Conservation (phyloP, 2,329 filamentous ascomycete species). For the Aureobasidium sp. region DNA sequence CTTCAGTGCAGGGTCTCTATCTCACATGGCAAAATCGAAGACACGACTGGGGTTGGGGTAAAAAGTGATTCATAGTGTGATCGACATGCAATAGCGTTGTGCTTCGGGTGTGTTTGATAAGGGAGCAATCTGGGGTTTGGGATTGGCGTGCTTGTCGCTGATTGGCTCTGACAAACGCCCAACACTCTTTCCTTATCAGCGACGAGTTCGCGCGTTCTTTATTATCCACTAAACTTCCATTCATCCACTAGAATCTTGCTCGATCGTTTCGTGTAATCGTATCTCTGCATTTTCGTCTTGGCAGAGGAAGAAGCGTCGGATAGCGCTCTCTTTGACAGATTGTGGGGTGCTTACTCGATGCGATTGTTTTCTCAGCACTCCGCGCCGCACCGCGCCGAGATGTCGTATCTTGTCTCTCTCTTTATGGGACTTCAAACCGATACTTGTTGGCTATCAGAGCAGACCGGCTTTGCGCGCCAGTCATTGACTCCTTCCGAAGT, state of each 20-base stretch:
- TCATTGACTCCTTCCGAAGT: not conserved
- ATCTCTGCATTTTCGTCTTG: not conserved
- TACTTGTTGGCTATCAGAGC: not conserved
- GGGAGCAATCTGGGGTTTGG: not conserved
- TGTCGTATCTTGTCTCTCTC: not conserved
- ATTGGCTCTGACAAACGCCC: slow-evolving; percentile 11
- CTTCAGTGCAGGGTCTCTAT: not conserved
- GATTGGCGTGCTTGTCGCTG: slow-evolving; percentile 1
- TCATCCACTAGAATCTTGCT: not conserved
- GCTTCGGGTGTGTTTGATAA: not conserved
- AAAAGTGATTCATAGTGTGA: not conserved
- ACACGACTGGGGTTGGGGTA: not conserved
- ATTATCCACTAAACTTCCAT: not conserved
- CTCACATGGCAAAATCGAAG: not conserved
- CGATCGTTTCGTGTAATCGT: slow-evolving; percentile 7
- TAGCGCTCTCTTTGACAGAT: slow-evolving; percentile 1
- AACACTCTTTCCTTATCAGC: slow-evolving; percentile 6
- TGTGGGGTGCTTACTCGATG: slow-evolving; percentile 11
- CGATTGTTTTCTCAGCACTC: slow-evolving; percentile 1
- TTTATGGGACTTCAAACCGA: not conserved
- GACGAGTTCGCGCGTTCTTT: not conserved
- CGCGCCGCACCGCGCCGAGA: not conserved
- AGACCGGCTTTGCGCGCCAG: not conserved
- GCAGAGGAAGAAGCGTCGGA: not conserved
- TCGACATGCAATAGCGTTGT: not conserved